Evolutionary conservation across 352 stramenopile genomes (phyloP).

Genomic region (Globisporangium splendens): DNA sequence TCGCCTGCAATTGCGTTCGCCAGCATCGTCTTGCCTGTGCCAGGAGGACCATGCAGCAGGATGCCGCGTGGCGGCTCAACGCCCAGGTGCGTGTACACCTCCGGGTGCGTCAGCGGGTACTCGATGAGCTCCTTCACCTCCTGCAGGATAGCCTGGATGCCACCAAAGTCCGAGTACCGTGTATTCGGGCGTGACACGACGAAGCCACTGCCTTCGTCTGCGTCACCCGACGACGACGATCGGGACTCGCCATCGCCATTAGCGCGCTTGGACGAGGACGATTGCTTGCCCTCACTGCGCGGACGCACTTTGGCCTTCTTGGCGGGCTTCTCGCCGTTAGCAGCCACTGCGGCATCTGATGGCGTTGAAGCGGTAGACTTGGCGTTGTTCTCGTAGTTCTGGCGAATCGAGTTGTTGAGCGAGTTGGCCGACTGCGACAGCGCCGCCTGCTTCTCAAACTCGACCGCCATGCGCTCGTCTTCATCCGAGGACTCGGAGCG

Average conservation of each 20-base stretch:
- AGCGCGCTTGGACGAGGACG: conserved; percentile 11
- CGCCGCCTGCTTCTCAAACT: conserved; percentile 43
- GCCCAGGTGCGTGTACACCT: conserved; percentile 92
- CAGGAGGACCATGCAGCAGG: conserved; percentile 89
- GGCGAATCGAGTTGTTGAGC: conserved; percentile 77
- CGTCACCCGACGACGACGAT: conserved; percentile 2
- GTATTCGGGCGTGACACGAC: conserved; percentile 72
- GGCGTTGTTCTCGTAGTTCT: conserved; percentile 51
- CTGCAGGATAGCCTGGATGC: conserved; percentile 85
- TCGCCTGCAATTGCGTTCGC: conserved; percentile 92
- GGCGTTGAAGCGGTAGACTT: background rate
- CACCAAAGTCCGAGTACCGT: conserved; percentile 87
- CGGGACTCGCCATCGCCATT: conserved; percentile 1
- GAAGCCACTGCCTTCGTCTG: conserved; percentile 39
- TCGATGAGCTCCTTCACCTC: conserved; percentile 93
- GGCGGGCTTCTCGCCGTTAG: conserved; percentile 29
- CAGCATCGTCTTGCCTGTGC: conserved; percentile 94
- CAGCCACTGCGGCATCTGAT: background rate
- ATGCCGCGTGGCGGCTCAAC: conserved; percentile 91
- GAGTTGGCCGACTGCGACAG: conserved; percentile 37
- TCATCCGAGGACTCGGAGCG: conserved; percentile 58
- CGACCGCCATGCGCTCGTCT: conserved; percentile 52
- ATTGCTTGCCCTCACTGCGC: conserved; percentile 21
- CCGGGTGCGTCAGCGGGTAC: conserved; percentile 92
- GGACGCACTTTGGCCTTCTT: conserved; percentile 76